Conservation (phyloP, 495 filamentous ascomycete species). For the Evernia prunastri region DNA sequence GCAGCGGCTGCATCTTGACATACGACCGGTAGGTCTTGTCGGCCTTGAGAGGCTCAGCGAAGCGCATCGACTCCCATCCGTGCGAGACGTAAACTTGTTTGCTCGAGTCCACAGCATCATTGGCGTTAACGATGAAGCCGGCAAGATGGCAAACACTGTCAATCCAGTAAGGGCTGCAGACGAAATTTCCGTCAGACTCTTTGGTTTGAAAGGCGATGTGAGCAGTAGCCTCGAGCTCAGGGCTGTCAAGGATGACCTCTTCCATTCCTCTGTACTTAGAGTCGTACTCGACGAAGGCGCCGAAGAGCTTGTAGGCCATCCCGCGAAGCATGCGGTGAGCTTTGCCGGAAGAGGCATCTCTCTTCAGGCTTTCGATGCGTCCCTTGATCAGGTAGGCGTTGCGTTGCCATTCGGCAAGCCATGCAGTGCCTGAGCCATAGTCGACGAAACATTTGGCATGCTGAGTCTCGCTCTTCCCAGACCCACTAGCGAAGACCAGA, state of each 20-base stretch:
- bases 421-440: constrained; percentile 41
- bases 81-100: constrained; percentile 71
- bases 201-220: constrained; percentile 59
- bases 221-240: constrained; percentile 63
- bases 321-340: constrained; percentile 58
- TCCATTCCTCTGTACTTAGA: constrained; percentile 62
- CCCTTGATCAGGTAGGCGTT: constrained; percentile 50
- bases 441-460: constrained; percentile 48
- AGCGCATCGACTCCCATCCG: constrained; percentile 69
- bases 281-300: constrained; percentile 64
- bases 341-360: constrained; percentile 43
- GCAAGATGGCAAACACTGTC: constrained; percentile 56
- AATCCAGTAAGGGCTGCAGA: constrained; percentile 65
- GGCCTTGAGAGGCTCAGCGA: constrained; percentile 56
- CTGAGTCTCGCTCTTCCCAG: constrained; percentile 31
- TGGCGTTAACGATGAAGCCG: constrained; percentile 77
- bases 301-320: constrained; percentile 73
- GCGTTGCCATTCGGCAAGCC: constrained; percentile 49
- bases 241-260: constrained; percentile 69
- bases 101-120: constrained; percentile 62
- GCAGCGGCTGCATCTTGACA: constrained; percentile 53
- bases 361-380: constrained; percentile 45
- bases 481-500: constrained; percentile 28
- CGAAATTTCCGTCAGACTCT: constrained; percentile 55
- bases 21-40: constrained; percentile 65